These are phyloP conservation scores for Dipteronia dyeriana DNA, from an alignment of 345 rosid species.

Conservation along the genomic window DNA sequence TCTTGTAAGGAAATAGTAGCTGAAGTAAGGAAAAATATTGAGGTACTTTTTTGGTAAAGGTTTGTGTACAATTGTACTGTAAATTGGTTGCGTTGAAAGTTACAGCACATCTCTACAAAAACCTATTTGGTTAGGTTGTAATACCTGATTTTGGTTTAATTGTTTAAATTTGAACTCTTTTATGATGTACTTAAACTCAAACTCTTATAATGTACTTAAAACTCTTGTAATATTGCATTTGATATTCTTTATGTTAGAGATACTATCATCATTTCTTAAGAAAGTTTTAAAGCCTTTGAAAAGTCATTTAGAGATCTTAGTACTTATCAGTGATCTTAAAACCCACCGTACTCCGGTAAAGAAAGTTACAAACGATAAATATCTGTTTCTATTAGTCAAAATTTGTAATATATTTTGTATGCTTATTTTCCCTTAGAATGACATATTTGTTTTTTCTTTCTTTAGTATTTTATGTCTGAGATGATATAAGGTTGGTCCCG, in stretches of 20 bases:
- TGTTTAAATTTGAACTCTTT: too few relatives aligned
- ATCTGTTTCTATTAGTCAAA: not conserved
- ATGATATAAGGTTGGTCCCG: too few relatives aligned
- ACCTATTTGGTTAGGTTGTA: too few relatives aligned
- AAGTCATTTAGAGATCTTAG: conserved; percentile 78
- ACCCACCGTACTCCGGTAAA: conserved; percentile 57
- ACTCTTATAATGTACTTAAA: too few relatives aligned
- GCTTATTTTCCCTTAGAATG: not conserved
- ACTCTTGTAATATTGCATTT: conserved; percentile 66
- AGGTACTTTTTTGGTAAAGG: too few relatives aligned
- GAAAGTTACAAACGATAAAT: conserved; percentile 2
- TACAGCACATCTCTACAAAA: too few relatives aligned
- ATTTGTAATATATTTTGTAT: not conserved
- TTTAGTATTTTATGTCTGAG: not conserved
- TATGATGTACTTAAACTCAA: too few relatives aligned
- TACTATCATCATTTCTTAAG: conserved; percentile 79
- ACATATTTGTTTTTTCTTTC: not conserved
- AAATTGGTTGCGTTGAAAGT: too few relatives aligned
- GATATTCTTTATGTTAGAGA: conserved; percentile 93
- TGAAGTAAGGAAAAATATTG: too few relatives aligned
- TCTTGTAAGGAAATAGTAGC: too few relatives aligned
- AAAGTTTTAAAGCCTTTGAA: conserved; percentile 79
- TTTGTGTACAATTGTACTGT: too few relatives aligned
- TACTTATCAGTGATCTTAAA: conserved; percentile 79
- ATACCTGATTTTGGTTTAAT: too few relatives aligned